phyloP scores from a whole-genome alignment of 345 rosid genomes.

The Acer yangbiense region DNA sequence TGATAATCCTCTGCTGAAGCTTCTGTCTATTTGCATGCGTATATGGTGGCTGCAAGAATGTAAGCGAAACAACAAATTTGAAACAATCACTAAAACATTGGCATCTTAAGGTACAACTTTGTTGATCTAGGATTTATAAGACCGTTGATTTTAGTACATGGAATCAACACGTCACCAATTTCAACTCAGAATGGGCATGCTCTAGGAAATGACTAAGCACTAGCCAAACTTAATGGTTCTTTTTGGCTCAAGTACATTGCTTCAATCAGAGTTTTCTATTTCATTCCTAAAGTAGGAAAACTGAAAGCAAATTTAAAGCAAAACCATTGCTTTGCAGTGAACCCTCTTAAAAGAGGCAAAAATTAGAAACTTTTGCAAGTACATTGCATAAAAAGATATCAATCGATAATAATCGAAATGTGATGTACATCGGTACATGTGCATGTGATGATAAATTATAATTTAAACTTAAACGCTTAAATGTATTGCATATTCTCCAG shows the following conservation, averaged over 20 bases:
- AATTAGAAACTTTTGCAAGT: not conserved
- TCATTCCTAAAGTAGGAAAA: not conserved
- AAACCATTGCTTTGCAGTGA: not conserved
- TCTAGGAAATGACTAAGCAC: not conserved
- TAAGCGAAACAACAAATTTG: not conserved
- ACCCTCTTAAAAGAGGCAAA: not conserved
- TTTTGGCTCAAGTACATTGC: not conserved
- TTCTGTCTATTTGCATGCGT: constrained; percentile 61
- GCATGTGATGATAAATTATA: not conserved
- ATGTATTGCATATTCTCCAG: not conserved
- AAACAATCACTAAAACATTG: not conserved
- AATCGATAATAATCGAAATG: not conserved
- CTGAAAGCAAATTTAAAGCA: not conserved
- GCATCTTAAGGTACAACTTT: not conserved
- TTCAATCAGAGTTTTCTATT: not conserved
- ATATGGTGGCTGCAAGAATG: constrained; percentile 56
- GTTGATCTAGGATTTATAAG: constrained; percentile 7
- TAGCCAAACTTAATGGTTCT: not conserved
- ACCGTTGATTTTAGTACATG: not conserved
- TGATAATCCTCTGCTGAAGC: constrained; percentile 74
- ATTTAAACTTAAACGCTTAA: not conserved
- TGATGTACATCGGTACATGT: not conserved
- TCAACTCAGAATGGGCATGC: not conserved
- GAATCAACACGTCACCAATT: not conserved
- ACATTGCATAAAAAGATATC: not conserved